These are phyloP conservation scores for Nasturtium officinale DNA, from an alignment of 345 rosid genomes.

Conservation along the genomic window DNA sequence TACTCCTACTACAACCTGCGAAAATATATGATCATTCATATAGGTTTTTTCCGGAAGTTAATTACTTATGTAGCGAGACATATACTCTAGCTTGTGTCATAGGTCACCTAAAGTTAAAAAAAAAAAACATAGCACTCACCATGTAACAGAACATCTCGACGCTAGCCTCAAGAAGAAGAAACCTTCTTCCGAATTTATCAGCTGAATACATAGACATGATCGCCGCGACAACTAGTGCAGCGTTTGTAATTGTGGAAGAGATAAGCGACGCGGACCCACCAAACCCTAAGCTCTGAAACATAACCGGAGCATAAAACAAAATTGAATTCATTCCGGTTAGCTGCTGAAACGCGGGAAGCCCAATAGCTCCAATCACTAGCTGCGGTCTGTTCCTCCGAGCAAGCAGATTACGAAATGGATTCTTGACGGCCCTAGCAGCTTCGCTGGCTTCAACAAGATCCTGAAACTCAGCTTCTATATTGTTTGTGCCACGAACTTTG, in stretches of 20 bases:
- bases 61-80: slow-evolving; percentile 1
- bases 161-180: slow-evolving; percentile 82
- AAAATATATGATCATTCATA: slow-evolving; percentile 18
- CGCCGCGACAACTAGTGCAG: slow-evolving; percentile 59
- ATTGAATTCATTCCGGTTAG: slow-evolving; percentile 86
- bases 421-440: slow-evolving; percentile 61
- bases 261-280: slow-evolving; percentile 68
- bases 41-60: neutral
- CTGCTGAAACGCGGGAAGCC: slow-evolving; percentile 81
- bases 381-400: slow-evolving; percentile 68
- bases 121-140: slow-evolving; percentile 48
- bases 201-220: slow-evolving; percentile 70
- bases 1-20: slow-evolving; percentile 59
- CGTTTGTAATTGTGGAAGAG: slow-evolving; percentile 62
- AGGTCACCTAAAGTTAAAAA: neutral
- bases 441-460: slow-evolving; percentile 81
- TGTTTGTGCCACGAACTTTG: slow-evolving; percentile 69
- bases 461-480: slow-evolving; percentile 67
- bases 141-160: slow-evolving; percentile 68
- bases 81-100: neutral
- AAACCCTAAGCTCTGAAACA: slow-evolving; percentile 83
- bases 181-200: slow-evolving; percentile 73
- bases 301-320: slow-evolving; percentile 82
- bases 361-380: slow-evolving; percentile 69
- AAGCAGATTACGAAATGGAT: slow-evolving; percentile 75